phyloP scores from a whole-genome alignment of 106 monocot genomes.

The Dendrobium nobile region DNA sequence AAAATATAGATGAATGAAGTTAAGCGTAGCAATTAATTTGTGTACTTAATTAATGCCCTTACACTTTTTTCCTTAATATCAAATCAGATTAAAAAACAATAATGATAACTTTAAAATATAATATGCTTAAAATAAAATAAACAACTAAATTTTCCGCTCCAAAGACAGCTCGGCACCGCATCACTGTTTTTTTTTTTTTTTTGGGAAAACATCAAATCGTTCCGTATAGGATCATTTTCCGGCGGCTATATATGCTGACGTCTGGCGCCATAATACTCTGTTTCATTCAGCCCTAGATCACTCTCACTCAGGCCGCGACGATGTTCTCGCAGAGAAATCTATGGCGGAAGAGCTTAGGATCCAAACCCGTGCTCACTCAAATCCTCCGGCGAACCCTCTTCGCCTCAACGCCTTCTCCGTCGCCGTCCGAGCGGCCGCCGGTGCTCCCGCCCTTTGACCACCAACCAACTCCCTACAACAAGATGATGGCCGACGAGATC shows the following conservation, averaged over 20 bases:
- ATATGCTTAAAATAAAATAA: too few species aligned
- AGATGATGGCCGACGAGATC: slow-evolving; percentile 58
- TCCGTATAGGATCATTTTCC: background rate
- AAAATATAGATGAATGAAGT: too few species aligned
- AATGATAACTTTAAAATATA: too few species aligned
- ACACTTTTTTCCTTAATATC: too few species aligned
- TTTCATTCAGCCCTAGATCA: background rate
- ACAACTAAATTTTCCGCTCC: too few species aligned
- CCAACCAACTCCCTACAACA: slow-evolving; percentile 61
- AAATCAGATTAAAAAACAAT: too few species aligned
- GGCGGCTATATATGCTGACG: background rate
- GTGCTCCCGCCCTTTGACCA: slow-evolving; percentile 62
- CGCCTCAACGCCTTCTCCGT: slow-evolving; percentile 22
- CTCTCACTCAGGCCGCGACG: background rate
- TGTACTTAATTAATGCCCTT: too few species aligned
- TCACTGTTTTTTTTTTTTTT: too few species aligned
- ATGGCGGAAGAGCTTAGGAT: slow-evolving; percentile 21
- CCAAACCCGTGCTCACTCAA: slow-evolving; percentile 17
- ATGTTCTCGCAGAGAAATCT: slow-evolving; percentile 11
- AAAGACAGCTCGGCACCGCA: too few species aligned
- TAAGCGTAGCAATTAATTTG: too few species aligned
- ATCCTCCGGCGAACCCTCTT: slow-evolving; percentile 9
- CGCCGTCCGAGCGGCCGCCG: slow-evolving; percentile 45
- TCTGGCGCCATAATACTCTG: background rate
- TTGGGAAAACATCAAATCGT: too few species aligned